These are phyloP conservation scores for Phaeoacremonium minimum DNA, from an alignment of 2,329 filamentous ascomycete genomes.

Conservation along the genomic window DNA sequence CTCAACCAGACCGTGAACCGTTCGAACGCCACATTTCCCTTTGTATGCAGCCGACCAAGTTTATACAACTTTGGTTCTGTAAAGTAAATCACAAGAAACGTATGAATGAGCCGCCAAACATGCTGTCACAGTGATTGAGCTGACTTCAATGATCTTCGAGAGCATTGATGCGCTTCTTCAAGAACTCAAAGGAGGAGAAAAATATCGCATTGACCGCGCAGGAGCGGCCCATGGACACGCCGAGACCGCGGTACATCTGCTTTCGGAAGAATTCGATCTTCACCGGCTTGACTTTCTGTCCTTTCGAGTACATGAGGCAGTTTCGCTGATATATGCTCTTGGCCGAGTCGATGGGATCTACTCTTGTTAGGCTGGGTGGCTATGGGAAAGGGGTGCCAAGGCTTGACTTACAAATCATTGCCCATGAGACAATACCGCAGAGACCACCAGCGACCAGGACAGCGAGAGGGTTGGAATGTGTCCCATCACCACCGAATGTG, in stretches of 20 bases:
- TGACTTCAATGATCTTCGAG: constrained; percentile 42
- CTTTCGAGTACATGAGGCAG: constrained; percentile 64
- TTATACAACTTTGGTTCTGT: too few species aligned
- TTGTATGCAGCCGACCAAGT: too few species aligned
- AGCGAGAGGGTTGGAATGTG: constrained; percentile 73
- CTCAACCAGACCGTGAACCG: too few species aligned
- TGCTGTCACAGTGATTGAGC: too few species aligned
- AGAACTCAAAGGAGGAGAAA: constrained; percentile 82
- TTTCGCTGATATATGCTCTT: constrained; percentile 86
- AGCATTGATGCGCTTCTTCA: constrained; percentile 64
- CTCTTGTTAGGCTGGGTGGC: background rate
- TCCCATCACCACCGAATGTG: constrained; percentile 65
- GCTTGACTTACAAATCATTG: constrained; percentile 60
- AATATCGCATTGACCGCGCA: constrained; percentile 85
- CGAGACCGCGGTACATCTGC: constrained; percentile 78
- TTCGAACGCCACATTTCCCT: too few species aligned
- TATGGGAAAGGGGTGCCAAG: constrained; percentile 3
- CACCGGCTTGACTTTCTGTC: constrained; percentile 61
- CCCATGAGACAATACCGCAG: constrained; percentile 82
- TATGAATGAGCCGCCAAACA: too few species aligned
- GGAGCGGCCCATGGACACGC: constrained; percentile 77
- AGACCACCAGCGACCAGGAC: constrained; percentile 75
- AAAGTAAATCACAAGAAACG: too few species aligned
- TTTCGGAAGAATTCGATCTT: constrained; percentile 75
- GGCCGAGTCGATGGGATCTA: constrained; percentile 72